phyloP scores from a whole-genome alignment of 352 stramenopile genomes.

The Peronospora tabacina region DNA sequence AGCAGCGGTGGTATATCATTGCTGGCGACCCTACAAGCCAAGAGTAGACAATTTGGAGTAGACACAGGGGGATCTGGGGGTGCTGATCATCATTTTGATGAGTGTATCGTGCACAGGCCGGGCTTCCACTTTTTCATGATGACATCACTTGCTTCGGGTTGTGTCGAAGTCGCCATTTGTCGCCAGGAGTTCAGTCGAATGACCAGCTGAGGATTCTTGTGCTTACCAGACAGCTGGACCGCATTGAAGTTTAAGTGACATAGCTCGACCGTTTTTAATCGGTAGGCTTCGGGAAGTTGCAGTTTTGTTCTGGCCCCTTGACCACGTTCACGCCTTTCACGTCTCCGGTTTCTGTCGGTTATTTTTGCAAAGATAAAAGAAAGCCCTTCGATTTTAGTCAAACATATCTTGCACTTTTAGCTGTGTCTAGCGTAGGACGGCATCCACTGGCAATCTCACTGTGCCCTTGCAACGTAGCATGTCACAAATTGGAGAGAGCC shows the following conservation, averaged over 20 bases:
- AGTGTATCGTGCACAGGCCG: background rate
- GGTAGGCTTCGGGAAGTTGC: background rate
- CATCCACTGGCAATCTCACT: background rate
- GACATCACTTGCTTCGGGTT: slow-evolving; percentile 5
- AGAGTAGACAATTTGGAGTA: too few species aligned
- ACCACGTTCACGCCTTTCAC: background rate
- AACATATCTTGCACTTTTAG: background rate
- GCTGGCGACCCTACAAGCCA: background rate
- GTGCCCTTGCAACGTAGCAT: background rate
- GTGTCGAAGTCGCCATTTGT: background rate
- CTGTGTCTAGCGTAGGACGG: background rate
- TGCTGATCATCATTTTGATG: too few species aligned
- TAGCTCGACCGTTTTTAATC: background rate
- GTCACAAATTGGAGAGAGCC: background rate
- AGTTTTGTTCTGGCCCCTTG: background rate
- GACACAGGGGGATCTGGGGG: too few species aligned
- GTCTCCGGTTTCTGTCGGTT: slow-evolving; percentile 1
- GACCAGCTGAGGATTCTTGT: slow-evolving; percentile 7
- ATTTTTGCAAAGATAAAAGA: background rate
- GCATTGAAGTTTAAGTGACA: background rate
- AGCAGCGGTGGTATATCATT: background rate
- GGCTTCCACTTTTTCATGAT: slow-evolving; percentile 1
- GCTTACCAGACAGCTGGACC: slow-evolving; percentile 8
- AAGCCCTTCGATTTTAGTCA: background rate
- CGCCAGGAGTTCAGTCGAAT: background rate